These are phyloP conservation scores for Alternaria brassicicola DNA, from an alignment of 2,329 filamentous ascomycete species.

Conservation along the genomic window DNA sequence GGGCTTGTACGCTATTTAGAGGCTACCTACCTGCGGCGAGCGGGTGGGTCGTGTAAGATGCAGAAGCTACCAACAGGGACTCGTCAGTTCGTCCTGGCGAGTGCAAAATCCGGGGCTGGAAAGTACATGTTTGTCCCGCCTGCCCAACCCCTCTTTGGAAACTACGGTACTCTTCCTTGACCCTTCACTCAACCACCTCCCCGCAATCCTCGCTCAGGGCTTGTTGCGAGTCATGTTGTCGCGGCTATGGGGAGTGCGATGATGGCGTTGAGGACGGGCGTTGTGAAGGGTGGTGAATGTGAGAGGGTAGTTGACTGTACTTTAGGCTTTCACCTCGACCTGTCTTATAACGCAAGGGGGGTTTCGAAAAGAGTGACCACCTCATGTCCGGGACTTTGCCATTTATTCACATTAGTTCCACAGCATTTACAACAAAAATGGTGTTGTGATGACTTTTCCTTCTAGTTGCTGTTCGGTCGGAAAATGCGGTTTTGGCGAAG, in stretches of 20 bases:
- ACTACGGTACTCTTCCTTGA: slow-evolving; percentile 44
- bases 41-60: slow-evolving; percentile 32
- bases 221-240: slow-evolving; percentile 28
- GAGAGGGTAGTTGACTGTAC: neutral
- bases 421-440: neutral
- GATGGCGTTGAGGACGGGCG: slow-evolving; percentile 24
- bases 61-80: slow-evolving; percentile 35
- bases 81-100: slow-evolving; percentile 44
- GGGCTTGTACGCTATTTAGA: slow-evolving; percentile 38
- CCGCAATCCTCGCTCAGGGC: slow-evolving; percentile 40
- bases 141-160: slow-evolving; percentile 11
- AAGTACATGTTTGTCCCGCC: slow-evolving; percentile 21
- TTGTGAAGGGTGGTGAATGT: slow-evolving; percentile 3
- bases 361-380: neutral
- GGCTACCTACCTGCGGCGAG: slow-evolving; percentile 39
- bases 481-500: neutral
- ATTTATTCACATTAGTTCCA: neutral
- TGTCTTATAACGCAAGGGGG: neutral
- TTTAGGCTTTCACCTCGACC: neutral
- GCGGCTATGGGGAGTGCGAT: slow-evolving; percentile 32
- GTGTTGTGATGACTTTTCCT: neutral
- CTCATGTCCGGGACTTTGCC: neutral
- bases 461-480: neutral
- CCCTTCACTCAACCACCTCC: slow-evolving; percentile 41
- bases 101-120: slow-evolving; percentile 35